These are phyloP conservation scores for Heritiera littoralis DNA, from an alignment of 345 rosid genomes.

Conservation along the genomic window DNA sequence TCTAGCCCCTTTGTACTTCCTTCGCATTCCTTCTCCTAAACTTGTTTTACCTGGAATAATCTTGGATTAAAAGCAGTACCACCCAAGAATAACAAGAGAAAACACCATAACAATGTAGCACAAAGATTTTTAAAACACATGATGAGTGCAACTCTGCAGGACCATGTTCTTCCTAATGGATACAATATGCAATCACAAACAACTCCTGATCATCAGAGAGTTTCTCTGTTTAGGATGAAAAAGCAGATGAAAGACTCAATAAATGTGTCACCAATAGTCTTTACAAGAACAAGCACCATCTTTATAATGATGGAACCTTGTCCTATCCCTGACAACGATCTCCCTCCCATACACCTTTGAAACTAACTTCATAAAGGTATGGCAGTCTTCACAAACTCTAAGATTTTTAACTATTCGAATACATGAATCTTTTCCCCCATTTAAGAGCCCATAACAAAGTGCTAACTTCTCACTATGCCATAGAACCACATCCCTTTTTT, in stretches of 20 bases:
- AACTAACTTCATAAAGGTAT: slow-evolving; percentile 38
- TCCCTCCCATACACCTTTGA: slow-evolving; percentile 35
- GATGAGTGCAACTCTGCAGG: not conserved
- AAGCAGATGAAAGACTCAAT: slow-evolving; percentile 27
- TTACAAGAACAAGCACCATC: slow-evolving; percentile 42
- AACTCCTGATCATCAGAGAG: not conserved
- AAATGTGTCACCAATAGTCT: slow-evolving; percentile 37
- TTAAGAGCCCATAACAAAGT: slow-evolving; percentile 40
- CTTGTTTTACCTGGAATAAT: not conserved
- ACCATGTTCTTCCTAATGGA: not conserved
- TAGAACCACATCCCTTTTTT: slow-evolving; percentile 33
- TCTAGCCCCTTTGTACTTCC: not conserved
- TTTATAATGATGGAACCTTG: slow-evolving; percentile 39
- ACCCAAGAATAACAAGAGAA: not conserved
- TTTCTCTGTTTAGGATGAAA: not conserved
- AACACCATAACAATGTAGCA: not conserved
- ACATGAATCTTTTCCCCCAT: slow-evolving; percentile 25
- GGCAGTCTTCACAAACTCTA: slow-evolving; percentile 50
- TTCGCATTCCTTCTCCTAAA: not conserved
- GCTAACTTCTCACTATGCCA: slow-evolving; percentile 49
- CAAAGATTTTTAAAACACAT: not conserved
- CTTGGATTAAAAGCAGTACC: not conserved
- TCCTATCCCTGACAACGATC: slow-evolving; percentile 42
- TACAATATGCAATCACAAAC: not conserved
- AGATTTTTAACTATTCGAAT: slow-evolving; percentile 48